These are phyloP conservation scores for Penicillium herquei DNA, from an alignment of 495 filamentous ascomycete genomes.

Conservation along the genomic window DNA sequence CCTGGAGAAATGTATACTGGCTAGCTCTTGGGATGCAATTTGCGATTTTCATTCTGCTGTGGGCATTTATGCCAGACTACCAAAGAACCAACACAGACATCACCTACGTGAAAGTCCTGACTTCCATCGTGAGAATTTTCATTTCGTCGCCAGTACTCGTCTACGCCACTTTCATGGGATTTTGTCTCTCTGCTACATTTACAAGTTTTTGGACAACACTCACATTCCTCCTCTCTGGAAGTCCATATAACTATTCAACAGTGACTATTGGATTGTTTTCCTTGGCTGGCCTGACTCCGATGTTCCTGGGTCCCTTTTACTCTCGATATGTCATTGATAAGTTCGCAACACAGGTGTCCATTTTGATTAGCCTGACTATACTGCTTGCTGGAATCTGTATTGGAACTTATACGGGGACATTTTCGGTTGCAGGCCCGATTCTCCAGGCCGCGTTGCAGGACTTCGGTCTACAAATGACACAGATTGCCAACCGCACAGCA, in stretches of 20 bases:
- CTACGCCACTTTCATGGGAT: constrained; percentile 60
- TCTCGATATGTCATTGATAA: constrained; percentile 69
- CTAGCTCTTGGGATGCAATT: constrained; percentile 71
- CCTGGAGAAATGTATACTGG: constrained; percentile 82
- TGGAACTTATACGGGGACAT: constrained; percentile 65
- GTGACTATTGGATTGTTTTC: constrained; percentile 75
- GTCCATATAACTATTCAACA: constrained; percentile 66
- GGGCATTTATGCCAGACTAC: constrained; percentile 78
- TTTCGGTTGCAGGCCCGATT: constrained; percentile 70
- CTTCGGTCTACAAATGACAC: constrained; percentile 68
- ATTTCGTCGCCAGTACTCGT: constrained; percentile 64
- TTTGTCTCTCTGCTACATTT: constrained; percentile 57
- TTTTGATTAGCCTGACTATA: constrained; percentile 58
- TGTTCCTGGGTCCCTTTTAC: constrained; percentile 65
- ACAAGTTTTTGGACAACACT: constrained; percentile 82
- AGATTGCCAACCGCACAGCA: constrained; percentile 70
- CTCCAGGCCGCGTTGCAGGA: constrained; percentile 73
- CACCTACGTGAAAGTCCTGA: constrained; percentile 64
- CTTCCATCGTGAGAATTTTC: constrained; percentile 59
- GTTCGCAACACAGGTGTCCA: constrained; percentile 62
- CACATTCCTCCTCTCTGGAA: constrained; percentile 69
- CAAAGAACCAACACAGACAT: constrained; percentile 64
- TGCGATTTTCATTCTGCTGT: constrained; percentile 64
- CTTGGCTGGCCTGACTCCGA: constrained; percentile 69
- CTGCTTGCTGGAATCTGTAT: constrained; percentile 62